phyloP scores from a whole-genome alignment of 768 basidiomycete genomes.

The Gloeostereum incarnatum region DNA sequence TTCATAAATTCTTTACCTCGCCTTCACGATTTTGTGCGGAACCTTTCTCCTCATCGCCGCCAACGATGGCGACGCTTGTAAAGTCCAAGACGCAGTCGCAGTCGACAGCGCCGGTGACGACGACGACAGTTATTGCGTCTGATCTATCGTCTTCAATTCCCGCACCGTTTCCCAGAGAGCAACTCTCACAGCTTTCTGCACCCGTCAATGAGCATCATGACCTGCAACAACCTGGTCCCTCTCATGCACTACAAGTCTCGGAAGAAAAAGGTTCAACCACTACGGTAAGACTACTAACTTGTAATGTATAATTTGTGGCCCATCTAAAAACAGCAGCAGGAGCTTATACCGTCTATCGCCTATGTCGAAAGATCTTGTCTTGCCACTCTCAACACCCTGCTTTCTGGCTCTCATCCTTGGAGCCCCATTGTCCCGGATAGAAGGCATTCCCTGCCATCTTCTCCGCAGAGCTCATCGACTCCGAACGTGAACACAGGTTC shows the following conservation, averaged over 20 bases:
- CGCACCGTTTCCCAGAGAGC: conserved; percentile 6
- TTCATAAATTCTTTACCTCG: too few relatives aligned
- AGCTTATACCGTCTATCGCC: conserved; percentile 63
- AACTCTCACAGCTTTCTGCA: not conserved
- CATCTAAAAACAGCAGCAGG: conserved; percentile 27
- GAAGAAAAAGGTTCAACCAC: not conserved
- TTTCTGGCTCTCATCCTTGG: conserved; percentile 43
- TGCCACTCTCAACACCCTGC: conserved; percentile 62
- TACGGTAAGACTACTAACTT: not conserved
- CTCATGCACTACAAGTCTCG: not conserved
- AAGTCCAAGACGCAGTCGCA: conserved; percentile 3
- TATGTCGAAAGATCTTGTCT: conserved; percentile 68
- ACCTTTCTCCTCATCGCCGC: not conserved
- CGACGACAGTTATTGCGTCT: not conserved
- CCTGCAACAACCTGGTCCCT: conserved; percentile 2
- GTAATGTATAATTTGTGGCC: not conserved
- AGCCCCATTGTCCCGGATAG: conserved; percentile 49
- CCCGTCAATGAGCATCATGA: not conserved
- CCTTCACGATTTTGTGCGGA: too few relatives aligned
- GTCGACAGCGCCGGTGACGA: too few relatives aligned
- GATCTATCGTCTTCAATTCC: conserved; percentile 4
- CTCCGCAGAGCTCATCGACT: conserved; percentile 21
- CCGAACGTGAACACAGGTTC: conserved; percentile 25
- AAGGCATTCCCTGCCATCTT: conserved; percentile 49
- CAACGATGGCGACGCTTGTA: conserved; percentile 7